Conservation (phyloP, 768 basidiomycete species). For the Chlorophyllum brunneum region DNA sequence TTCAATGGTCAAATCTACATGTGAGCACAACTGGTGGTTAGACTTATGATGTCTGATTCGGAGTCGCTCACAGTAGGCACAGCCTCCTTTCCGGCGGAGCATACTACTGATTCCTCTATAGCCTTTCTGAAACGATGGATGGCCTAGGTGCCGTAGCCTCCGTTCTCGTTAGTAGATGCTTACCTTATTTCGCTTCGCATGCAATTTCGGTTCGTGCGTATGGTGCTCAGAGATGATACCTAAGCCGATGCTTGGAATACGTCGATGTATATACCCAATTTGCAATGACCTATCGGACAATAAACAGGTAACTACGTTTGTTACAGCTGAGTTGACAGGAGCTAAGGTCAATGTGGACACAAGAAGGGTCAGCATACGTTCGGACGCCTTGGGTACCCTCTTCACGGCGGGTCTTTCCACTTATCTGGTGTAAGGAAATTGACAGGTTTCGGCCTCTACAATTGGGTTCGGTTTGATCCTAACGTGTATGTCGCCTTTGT, state of each 20-base stretch:
- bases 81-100: no score
- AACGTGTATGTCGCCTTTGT: constrained; percentile 27
- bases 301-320: not conserved
- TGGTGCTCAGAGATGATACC: constrained; percentile 48
- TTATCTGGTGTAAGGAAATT: constrained; percentile 48
- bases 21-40: constrained; percentile 38
- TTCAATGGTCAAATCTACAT: constrained; percentile 39
- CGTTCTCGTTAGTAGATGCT: not conserved
- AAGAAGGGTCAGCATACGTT: constrained; percentile 43
- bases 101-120: not conserved
- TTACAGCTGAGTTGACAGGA: no score
- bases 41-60: constrained; percentile 25
- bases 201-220: constrained; percentile 60
- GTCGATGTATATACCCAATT: constrained; percentile 52
- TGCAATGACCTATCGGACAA: constrained; percentile 16
- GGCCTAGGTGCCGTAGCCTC: constrained; percentile 49
- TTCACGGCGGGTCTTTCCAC: constrained; percentile 54
- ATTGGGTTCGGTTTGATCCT: constrained; percentile 55
- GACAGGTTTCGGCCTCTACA: constrained; percentile 34
- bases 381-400: constrained; percentile 52
- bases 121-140: constrained; percentile 33
- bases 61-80: constrained; percentile 34
- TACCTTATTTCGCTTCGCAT: not conserved
- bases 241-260: constrained; percentile 37
- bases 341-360: no score